Evolutionary conservation across 164 flowering plant species (phyloP).

Genomic region (Vitis rupestris): DNA sequence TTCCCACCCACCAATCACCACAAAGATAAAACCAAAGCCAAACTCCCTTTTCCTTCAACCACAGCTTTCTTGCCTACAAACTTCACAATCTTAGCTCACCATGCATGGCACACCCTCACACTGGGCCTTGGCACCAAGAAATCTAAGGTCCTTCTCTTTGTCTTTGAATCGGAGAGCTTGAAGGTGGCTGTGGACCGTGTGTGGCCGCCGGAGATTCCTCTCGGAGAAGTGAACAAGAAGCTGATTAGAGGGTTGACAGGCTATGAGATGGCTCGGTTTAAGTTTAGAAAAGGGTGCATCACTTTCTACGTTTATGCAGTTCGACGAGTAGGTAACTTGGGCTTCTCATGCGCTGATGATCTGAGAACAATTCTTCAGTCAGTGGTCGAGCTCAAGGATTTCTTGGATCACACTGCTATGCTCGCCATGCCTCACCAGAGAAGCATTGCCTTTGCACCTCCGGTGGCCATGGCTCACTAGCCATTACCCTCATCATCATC

Average conservation of each 20-base stretch:
- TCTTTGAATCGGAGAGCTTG: constrained; percentile 66
- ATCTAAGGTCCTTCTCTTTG: constrained; percentile 81
- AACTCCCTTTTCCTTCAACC: constrained; percentile 58
- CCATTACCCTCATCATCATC: background rate
- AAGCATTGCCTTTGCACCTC: constrained; percentile 40
- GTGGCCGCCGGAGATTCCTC: constrained; percentile 85
- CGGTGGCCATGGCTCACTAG: constrained; percentile 60
- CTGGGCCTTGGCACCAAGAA: constrained; percentile 94
- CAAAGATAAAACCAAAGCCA: constrained; percentile 9
- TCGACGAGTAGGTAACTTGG: constrained; percentile 41
- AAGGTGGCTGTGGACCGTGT: constrained; percentile 49
- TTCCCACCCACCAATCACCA: constrained; percentile 32
- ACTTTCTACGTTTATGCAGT: constrained; percentile 90
- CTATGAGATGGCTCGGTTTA: constrained; percentile 85
- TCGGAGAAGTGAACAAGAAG: constrained; percentile 84
- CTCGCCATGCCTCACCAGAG: constrained; percentile 84
- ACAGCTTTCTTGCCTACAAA: constrained; percentile 81
- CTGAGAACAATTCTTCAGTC: constrained; percentile 59
- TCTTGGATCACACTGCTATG: constrained; percentile 96
- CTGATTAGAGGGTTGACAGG: constrained; percentile 59
- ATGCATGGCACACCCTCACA: constrained; percentile 94
- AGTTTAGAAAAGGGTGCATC: constrained; percentile 89
- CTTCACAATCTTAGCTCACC: constrained; percentile 96
- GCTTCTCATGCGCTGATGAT: constrained; percentile 72
- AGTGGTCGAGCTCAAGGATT: constrained; percentile 78